Conservation (phyloP, 2,329 filamentous ascomycete genomes). For the Coniella lustricola region DNA sequence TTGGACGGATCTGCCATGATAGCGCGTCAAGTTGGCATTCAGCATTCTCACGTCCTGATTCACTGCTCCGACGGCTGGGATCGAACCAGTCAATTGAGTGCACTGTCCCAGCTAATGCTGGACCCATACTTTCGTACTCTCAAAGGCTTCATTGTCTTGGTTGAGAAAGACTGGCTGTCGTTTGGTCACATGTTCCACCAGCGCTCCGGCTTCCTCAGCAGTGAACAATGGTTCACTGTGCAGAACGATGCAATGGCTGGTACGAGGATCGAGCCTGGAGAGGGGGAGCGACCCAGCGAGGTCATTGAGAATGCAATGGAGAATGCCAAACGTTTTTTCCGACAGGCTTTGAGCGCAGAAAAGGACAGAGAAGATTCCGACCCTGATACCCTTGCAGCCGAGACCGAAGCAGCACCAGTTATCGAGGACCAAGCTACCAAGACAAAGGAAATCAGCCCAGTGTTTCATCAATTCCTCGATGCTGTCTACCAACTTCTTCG, state of each 20-base stretch:
- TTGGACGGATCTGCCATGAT: slow-evolving; percentile 81
- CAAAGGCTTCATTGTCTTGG: slow-evolving; percentile 85
- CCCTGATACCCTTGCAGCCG: slow-evolving; percentile 37
- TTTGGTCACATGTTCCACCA: slow-evolving; percentile 98
- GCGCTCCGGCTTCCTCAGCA: slow-evolving; percentile 78
- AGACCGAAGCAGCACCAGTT: slow-evolving; percentile 22
- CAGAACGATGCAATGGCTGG: slow-evolving; percentile 74
- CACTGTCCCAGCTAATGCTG: slow-evolving; percentile 83
- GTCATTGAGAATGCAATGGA: slow-evolving; percentile 79
- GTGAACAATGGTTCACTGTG: slow-evolving; percentile 88
- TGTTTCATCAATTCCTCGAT: slow-evolving; percentile 97
- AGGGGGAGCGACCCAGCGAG: slow-evolving; percentile 57
- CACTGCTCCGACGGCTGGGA: slow-evolving; percentile 99
- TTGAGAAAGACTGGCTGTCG: slow-evolving; percentile 97
- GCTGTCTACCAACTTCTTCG: slow-evolving; percentile 84
- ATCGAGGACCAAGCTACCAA: slow-evolving; percentile 62
- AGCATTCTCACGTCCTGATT: slow-evolving; percentile 90
- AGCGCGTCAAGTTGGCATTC: slow-evolving; percentile 78
- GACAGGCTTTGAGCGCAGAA: slow-evolving; percentile 61
- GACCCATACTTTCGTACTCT: slow-evolving; percentile 94
- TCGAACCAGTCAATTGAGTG: slow-evolving; percentile 88
- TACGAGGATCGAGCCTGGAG: slow-evolving; percentile 53
- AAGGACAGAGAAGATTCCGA: slow-evolving; percentile 56
- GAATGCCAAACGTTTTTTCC: slow-evolving; percentile 85
- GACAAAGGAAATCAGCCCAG: slow-evolving; percentile 86